Conservation (phyloP, 331 rosid genomes). For the Prunus yedoensis region DNA sequence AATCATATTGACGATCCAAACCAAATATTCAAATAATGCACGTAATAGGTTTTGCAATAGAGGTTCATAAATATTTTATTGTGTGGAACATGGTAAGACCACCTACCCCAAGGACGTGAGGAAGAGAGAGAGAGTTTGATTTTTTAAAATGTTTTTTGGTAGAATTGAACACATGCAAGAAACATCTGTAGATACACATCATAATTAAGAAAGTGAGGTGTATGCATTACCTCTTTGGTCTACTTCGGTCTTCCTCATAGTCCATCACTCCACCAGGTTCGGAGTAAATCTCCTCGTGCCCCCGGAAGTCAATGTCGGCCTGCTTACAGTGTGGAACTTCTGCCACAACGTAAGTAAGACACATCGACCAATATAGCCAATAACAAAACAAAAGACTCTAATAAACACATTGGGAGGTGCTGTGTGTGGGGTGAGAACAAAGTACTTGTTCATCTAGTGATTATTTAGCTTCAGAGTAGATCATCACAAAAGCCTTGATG, state of each 20-base stretch:
- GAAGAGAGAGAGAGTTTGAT: neutral
- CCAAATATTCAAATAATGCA: neutral
- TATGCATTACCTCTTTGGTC: constrained; percentile 80
- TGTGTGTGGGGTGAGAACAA: neutral
- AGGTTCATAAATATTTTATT: neutral
- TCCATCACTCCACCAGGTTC: constrained; percentile 99
- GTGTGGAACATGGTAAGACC: too few species aligned
- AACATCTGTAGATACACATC: neutral
- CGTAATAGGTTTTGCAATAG: neutral
- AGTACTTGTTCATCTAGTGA: neutral
- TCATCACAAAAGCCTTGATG: neutral
- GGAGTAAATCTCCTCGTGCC: constrained; percentile 96
- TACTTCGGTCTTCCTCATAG: constrained; percentile 94
- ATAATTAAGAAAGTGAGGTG: neutral
- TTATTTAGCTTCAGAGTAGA: neutral
- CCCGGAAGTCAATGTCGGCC: constrained; percentile 94
- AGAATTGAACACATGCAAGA: too few species aligned
- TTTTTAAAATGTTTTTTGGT: too few species aligned
- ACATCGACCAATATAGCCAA: constrained; percentile 84
- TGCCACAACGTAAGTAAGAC: constrained; percentile 99
- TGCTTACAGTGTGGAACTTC: constrained; percentile 98
- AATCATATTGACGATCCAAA: constrained; percentile 3
- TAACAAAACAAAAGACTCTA: constrained; percentile 1
- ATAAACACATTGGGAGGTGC: neutral
- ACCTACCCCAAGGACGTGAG: too few species aligned